Base-by-base conservation (phyloP, 1,284 basidiomycete species). In the Erythrobasidium hasegawianum region DNA sequence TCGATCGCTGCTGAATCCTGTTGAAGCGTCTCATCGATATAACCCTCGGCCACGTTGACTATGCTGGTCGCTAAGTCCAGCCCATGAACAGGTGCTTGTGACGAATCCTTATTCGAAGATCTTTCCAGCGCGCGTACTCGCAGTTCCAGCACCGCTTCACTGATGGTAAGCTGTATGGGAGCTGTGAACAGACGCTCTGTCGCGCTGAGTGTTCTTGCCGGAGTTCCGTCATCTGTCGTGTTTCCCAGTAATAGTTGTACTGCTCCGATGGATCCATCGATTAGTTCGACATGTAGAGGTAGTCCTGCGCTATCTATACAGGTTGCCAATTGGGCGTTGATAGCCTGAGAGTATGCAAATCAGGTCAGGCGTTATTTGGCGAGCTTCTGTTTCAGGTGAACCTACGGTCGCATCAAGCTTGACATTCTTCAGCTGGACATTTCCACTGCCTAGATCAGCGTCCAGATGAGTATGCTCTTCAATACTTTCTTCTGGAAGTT, bases 111-210 rank as follows among this genome's bases (percentile, higher is more conserved):
- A 5, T 47, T n/a, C 14, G 16, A n/a, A 47, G n/a, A 24, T 4
- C n/a, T n/a, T n/a, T 5, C n/a, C 33, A 33, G 33, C 5, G 33
- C 33, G n/a, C 43, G 16, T 24, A 47, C 14, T 18, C 43, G 43
- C 43, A 47, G 7, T 24, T 47, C 22, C n/a, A 47, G 16, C 8
- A 47, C 16, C 7, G 22, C n/a, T 24, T 47, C 43, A 14, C 22
- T 24, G 2, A 70, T 71, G 40, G 74, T 73, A 20, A 68, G 50
- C 10, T 26, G 52, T 24, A 65, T 58, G 3, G 62, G 62, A 41
- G 62, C 62, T 11, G 18, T 58, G 56, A 65, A 58, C 11, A 65
- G 45, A n/a, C 62, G 55, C 20, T 65, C 55, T 7, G 62, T 65
- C 24, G 54, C 61, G 50, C 4, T 22, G 8, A 53, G n/a, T 7